Percentiles rank a stretch among this genome's conserved stretches.
phyloP scores from a whole-genome alignment of 2,329 filamentous ascomycete genomes.

The Sarocladium strictum region DNA sequence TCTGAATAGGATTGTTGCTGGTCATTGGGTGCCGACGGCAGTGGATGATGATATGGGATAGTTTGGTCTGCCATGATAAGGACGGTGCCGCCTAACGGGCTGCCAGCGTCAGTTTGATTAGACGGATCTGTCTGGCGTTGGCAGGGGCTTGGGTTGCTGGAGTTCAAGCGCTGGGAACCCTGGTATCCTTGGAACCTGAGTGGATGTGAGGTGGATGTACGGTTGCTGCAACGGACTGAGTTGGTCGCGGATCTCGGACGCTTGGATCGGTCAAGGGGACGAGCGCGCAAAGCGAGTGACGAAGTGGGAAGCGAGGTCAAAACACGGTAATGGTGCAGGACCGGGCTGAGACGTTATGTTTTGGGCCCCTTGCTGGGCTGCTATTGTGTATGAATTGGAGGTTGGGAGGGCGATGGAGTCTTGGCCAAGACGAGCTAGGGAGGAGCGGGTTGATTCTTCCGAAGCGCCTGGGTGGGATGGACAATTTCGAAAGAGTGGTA shows the following conservation, averaged over 20 bases:
- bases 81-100: constrained; percentile 17
- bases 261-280: background rate
- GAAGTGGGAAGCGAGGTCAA: background rate
- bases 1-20: constrained; percentile 14
- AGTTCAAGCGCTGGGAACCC: constrained; percentile 9
- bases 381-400: background rate
- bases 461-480: background rate
- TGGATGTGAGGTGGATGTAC: constrained; percentile 5
- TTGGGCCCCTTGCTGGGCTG: background rate
- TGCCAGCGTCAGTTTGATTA: constrained; percentile 25
- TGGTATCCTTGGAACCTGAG: background rate
- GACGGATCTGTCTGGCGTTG: constrained; percentile 15
- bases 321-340: background rate
- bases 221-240: background rate
- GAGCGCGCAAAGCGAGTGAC: background rate
- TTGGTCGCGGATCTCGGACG: constrained; percentile 5
- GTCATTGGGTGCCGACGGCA: constrained; percentile 15
- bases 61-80: constrained; percentile 30
- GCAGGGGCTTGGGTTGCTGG: constrained; percentile 10
- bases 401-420: constrained; percentile 4
- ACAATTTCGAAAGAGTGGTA: constrained; percentile 8
- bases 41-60: constrained; percentile 24
- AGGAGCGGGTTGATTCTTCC: constrained; percentile 6
- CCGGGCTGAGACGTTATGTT: background rate
- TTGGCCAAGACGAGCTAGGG: constrained; percentile 6